These are phyloP conservation scores for Hanseniaspora pseudoguilliermondii DNA, from an alignment of 805 yeast species.

Conservation along the genomic window DNA sequence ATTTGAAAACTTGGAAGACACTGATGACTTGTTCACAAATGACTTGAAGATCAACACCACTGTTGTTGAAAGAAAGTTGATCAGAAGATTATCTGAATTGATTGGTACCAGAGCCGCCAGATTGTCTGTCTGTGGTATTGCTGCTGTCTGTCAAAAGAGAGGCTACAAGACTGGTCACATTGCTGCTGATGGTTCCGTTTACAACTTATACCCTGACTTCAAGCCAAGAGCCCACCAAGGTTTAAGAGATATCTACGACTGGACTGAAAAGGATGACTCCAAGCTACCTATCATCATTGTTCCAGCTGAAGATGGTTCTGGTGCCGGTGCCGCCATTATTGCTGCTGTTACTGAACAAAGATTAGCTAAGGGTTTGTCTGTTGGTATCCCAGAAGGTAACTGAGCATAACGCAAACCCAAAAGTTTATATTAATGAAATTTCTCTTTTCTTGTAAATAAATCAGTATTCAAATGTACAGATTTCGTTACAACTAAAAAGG, in stretches of 20 bases:
- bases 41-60: conserved; percentile 55
- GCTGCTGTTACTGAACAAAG: conserved; percentile 88
- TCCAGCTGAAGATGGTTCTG: conserved; percentile 96
- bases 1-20: conserved; percentile 67
- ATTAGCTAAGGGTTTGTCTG: conserved; percentile 53
- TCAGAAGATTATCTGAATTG: conserved; percentile 71
- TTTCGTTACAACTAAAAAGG: background rate
- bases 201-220: conserved; percentile 86
- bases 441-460: too few relatives aligned
- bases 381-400: conserved; percentile 33
- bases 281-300: conserved; percentile 70
- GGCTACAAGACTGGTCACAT: conserved; percentile 64
- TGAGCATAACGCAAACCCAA: background rate
- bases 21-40: conserved; percentile 49
- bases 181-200: conserved; percentile 96
- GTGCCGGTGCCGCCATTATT: conserved; percentile 96
- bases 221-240: conserved; percentile 79
- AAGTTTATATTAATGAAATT: background rate
- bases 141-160: conserved; percentile 84
- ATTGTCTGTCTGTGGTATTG: conserved; percentile 86
- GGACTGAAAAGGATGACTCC: conserved; percentile 37
- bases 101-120: conserved; percentile 90
- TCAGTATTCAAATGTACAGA: too few relatives aligned
- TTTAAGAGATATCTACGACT: conserved; percentile 75
- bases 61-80: conserved; percentile 62